These are phyloP conservation scores for Sclerotinia glacialis DNA, from an alignment of 2,329 filamentous ascomycete genomes.

Conservation along the genomic window DNA sequence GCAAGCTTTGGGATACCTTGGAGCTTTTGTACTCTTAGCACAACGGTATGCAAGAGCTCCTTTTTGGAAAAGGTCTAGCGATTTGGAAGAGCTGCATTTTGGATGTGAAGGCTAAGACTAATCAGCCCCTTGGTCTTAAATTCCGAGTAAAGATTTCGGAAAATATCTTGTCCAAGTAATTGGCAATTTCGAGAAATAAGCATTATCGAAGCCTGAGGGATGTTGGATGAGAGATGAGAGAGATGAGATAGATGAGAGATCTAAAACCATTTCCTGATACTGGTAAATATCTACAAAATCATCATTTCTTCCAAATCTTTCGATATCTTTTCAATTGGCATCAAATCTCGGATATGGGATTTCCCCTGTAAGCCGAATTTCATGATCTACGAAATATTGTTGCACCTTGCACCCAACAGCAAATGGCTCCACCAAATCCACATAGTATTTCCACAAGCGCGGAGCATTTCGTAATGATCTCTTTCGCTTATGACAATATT, in stretches of 20 bases:
- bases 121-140: not conserved
- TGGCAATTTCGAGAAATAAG: constrained; percentile 2
- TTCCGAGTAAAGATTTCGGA: not conserved
- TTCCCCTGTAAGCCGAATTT: not conserved
- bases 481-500: constrained; percentile 2
- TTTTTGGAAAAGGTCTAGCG: not conserved
- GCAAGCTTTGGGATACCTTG: not conserved
- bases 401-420: not conserved
- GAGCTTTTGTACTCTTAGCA: not conserved
- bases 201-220: not conserved
- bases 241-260: not conserved
- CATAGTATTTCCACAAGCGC: constrained; percentile 12
- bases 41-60: constrained; percentile 8
- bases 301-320: constrained; percentile 2
- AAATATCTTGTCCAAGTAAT: not conserved
- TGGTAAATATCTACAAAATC: not conserved
- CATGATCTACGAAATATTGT: constrained; percentile 7
- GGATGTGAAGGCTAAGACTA: not conserved
- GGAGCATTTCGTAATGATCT: constrained; percentile 13
- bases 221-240: not conserved
- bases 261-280: not conserved
- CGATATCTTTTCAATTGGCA: constrained; percentile 11
- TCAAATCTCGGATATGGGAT: constrained; percentile 14
- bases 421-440: constrained; percentile 3
- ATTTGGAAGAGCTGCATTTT: not conserved